Percentiles rank a stretch among this genome's conserved stretches.
Evolutionary conservation across 768 basidiomycete genomes (phyloP).

Genomic region (Amyloporia xantha): DNA sequence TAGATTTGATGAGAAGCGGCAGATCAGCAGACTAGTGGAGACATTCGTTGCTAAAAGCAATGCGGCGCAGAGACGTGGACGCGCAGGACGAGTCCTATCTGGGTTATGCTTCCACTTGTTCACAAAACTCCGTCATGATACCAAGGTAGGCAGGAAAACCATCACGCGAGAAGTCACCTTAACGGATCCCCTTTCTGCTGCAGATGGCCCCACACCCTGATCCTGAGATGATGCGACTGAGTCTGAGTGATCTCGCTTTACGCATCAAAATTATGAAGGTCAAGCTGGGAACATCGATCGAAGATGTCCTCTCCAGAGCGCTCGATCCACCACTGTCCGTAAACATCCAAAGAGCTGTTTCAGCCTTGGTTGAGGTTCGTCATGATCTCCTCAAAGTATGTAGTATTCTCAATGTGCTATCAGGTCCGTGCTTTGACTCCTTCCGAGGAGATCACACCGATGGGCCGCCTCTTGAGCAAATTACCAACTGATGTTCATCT

Average conservation of each 20-base stretch:
- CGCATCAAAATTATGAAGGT: constrained; percentile 93
- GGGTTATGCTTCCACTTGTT: constrained; percentile 96
- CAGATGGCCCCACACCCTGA: constrained; percentile 87
- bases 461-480: constrained; percentile 86
- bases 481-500: constrained; percentile 94
- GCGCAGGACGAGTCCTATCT: constrained; percentile 84
- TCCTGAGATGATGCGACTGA: constrained; percentile 93
- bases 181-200: no score
- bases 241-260: constrained; percentile 84
- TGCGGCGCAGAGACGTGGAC: constrained; percentile 81
- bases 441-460: constrained; percentile 87
- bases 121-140: constrained; percentile 81
- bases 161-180: not conserved
- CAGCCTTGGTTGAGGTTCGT: constrained; percentile 80
- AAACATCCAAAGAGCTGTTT: constrained; percentile 88
- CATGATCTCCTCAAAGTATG: not conserved
- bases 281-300: constrained; percentile 77
- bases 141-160: constrained; percentile 58
- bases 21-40: constrained; percentile 86
- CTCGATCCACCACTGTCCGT: constrained; percentile 81
- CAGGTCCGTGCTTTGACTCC: constrained; percentile 82
- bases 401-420: not conserved
- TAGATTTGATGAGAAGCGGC: constrained; percentile 95
- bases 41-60: constrained; percentile 90
- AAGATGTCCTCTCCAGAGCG: constrained; percentile 81